Evolutionary conservation across 2,329 filamentous ascomycete species (phyloP).

Genomic region (Atkinsonella texensis): DNA sequence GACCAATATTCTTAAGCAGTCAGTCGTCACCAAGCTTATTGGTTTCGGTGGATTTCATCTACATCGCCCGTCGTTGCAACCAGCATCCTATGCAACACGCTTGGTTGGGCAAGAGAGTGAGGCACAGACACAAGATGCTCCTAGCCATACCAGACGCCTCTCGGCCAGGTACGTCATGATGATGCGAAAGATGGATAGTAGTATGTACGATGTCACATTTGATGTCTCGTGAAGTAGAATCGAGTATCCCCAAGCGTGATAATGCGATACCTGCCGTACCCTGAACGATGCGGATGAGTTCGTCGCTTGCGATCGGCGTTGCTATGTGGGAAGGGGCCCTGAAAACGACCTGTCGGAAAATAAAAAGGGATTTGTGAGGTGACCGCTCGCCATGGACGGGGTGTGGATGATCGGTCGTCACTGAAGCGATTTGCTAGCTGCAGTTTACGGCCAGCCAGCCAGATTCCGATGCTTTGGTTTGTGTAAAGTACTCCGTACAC

Average conservation of each 20-base stretch:
- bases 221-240: no score
- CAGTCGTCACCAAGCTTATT: background rate
- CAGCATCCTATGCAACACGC: no score
- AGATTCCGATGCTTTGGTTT: background rate
- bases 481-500: background rate
- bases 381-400: background rate
- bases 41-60: background rate
- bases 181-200: no score
- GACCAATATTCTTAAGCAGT: background rate
- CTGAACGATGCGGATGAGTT: background rate
- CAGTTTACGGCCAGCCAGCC: background rate
- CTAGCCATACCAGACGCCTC: no score
- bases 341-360: background rate
- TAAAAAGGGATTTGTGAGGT: background rate
- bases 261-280: background rate
- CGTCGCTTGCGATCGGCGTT: background rate
- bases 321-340: background rate
- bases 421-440: background rate
- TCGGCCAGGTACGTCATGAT: no score
- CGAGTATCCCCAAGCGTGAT: no score
- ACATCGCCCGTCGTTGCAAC: no score
- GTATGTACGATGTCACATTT: no score
- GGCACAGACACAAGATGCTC: no score
- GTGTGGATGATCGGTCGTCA: background rate
- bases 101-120: no score